These are phyloP conservation scores for Trametes coccinea DNA, from an alignment of 768 basidiomycete genomes.

Conservation along the genomic window DNA sequence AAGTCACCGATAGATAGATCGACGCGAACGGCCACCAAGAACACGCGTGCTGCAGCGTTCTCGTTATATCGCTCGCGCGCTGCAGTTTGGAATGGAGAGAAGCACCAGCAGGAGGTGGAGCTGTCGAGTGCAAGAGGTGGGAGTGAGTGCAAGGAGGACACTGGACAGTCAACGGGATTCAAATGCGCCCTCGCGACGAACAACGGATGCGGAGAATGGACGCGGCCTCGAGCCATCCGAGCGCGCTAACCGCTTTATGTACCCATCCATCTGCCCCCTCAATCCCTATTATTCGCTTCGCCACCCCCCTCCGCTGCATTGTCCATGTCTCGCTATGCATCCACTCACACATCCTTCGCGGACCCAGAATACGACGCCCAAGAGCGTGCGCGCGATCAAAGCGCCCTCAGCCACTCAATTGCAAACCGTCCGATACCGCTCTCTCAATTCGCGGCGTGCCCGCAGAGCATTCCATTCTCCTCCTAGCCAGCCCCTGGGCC, in stretches of 20 bases:
- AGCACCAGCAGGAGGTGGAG: background rate
- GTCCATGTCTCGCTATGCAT: background rate
- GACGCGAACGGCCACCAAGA: background rate
- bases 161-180: background rate
- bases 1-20: background rate
- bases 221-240: background rate
- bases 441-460: slow-evolving; percentile 22
- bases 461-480: slow-evolving; percentile 24
- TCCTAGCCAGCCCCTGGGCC: slow-evolving; percentile 11
- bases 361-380: background rate
- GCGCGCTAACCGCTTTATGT: slow-evolving; percentile 10
- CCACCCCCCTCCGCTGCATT: background rate
- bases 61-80: background rate
- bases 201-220: slow-evolving; percentile 2
- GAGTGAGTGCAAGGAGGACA: background rate
- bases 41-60: background rate
- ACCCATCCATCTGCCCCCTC: background rate
- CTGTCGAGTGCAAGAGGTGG: background rate
- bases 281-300: slow-evolving; percentile 7
- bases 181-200: background rate
- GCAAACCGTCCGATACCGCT: background rate
- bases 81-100: background rate
- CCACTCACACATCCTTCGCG: background rate
- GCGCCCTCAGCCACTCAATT: background rate
- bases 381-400: slow-evolving; percentile 3